Base-by-base conservation (phyloP, 2,329 filamentous ascomycete genomes). In the Ceratocystis huliohia region DNA sequence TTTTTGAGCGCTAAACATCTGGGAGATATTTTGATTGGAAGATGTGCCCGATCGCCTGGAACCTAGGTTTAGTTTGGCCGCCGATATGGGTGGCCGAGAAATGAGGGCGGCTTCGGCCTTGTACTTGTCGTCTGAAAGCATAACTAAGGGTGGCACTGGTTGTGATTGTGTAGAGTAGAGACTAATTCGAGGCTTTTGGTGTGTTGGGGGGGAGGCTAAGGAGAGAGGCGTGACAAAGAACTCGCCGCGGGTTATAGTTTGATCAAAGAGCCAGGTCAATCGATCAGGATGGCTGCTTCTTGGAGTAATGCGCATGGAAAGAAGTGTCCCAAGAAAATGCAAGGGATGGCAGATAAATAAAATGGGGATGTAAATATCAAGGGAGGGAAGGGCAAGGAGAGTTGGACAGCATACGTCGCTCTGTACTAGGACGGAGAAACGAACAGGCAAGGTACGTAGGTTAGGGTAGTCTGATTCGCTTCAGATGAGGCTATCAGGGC, bases 1-100 rank as follows among this genome's bases (percentile, higher is more conserved):
- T 37, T 59, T 61, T 28, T 53, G 50, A 20, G 48, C 17, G 20
- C 44, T 62, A 45, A 67, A 67, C 66, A 67, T 67, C 59, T 67
- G 61, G 6, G 62, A 37, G 56, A 67, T 67, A 25, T 61, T 61
- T 30, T 62, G 64, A 63, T 53, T 67, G 10, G 66, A 59, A 30
- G 33, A 63, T 28, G 63, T 33, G 20, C 33, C 61, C 3, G 64
- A 20, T n/a, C 67, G 64, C 8, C 46, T 33, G 10, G 48, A 5
- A 25, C 28, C 20, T 5, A 44, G 5, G 3, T 5, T 28, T 15
- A 41, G 30, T 30, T 59, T 30, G 10, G 13, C 37, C 20, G 45
- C 30, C 7, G 44, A 30, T 28, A 15, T 28, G 1, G 61, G 5
- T 17, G 44, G 44, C 15, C 61, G 61, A 20, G 61, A 50, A 17